A percentile compares a stretch with the other conserved stretches of the same genome.
Evolutionary conservation across 2,329 filamentous ascomycete species (phyloP).

Genomic region (Cercospora sojina): DNA sequence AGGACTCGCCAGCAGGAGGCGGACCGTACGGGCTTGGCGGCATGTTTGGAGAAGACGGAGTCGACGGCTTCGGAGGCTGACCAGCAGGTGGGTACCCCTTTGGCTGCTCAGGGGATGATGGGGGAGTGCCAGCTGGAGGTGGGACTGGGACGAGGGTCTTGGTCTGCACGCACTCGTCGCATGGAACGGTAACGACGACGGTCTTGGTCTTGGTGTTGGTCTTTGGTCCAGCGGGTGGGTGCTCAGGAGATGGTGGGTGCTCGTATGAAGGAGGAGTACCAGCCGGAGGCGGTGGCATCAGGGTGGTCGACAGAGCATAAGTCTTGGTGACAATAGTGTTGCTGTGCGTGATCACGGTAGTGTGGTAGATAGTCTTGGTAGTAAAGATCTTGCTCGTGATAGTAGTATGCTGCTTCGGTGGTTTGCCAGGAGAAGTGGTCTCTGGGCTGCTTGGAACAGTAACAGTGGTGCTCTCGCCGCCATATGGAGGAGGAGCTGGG

Average conservation of each 20-base stretch:
- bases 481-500: background rate
- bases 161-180: slow-evolving; percentile 8
- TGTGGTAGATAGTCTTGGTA: slow-evolving; percentile 28
- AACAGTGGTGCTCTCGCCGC: background rate
- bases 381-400: slow-evolving; percentile 18
- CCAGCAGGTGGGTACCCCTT: background rate
- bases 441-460: background rate
- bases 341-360: slow-evolving; percentile 40
- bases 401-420: slow-evolving; percentile 5
- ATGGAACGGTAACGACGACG: slow-evolving; percentile 9
- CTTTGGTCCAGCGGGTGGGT: background rate
- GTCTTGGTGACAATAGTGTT: slow-evolving; percentile 19
- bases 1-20: background rate
- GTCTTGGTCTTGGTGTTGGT: background rate
- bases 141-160: slow-evolving; percentile 11
- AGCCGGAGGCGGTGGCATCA: slow-evolving; percentile 8
- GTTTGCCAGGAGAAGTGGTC: background rate
- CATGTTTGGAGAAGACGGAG: background rate
- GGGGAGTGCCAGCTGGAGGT: too few relatives aligned
- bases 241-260: slow-evolving; percentile 9
- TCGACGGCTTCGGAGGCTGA: background rate
- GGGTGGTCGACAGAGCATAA: slow-evolving; percentile 14
- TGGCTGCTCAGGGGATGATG: too few relatives aligned
- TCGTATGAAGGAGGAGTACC: background rate
- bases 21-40: background rate